Conservation (phyloP, 139 green algal genomes). For the Pleodorina starrii region DNA sequence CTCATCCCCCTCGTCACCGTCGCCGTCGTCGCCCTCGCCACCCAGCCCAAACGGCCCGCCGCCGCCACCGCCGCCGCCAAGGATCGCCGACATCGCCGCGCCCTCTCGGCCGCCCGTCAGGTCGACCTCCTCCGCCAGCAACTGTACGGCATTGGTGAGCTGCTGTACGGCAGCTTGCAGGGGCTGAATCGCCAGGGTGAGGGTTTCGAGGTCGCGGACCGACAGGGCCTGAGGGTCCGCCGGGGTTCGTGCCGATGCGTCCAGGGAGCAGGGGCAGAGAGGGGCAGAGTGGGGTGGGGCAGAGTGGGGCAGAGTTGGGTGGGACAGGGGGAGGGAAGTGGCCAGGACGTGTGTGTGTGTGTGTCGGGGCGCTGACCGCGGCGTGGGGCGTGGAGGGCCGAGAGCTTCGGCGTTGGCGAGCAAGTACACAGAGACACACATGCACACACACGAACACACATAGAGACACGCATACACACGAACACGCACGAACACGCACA, state of each 20-base stretch:
- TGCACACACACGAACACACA: too few relatives aligned
- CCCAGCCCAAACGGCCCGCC: background rate
- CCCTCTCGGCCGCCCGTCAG: slow-evolving; percentile 15
- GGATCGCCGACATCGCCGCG: background rate
- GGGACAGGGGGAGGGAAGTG: too few relatives aligned
- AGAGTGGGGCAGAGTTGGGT: too few relatives aligned
- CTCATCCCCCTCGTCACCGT: background rate
- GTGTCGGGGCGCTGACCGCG: too few relatives aligned
- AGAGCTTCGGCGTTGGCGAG: too few relatives aligned
- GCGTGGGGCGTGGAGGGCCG: too few relatives aligned
- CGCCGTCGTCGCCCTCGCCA: background rate
- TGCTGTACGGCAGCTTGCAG: background rate
- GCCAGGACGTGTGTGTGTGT: too few relatives aligned
- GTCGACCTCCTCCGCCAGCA: slow-evolving; percentile 30
- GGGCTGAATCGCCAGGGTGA: background rate
- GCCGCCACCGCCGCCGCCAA: background rate
- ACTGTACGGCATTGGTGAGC: background rate
- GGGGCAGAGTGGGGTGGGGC: background rate
- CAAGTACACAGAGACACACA: too few relatives aligned
- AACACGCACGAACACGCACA: too few relatives aligned
- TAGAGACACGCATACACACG: too few relatives aligned
- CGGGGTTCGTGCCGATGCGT: background rate
- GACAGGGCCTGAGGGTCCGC: background rate
- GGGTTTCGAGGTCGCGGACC: background rate
- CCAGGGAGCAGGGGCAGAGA: background rate